Base-by-base conservation (phyloP, 2,329 filamentous ascomycete genomes). In the Neurospora crassa region DNA sequence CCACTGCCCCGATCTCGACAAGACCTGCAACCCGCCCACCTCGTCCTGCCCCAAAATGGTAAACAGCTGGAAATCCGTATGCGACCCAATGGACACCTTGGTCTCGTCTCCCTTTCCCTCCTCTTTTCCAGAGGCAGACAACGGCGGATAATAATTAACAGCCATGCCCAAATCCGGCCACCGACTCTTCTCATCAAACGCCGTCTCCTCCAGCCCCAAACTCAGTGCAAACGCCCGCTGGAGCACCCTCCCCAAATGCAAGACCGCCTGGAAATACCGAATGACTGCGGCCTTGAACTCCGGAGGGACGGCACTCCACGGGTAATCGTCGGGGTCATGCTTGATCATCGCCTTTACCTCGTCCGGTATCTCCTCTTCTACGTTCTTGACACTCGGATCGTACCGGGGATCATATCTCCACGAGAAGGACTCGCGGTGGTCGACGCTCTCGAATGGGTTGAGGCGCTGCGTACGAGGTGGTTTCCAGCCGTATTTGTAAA, bases 31-130 rank as follows among this genome's bases (percentile, higher is more conserved):
- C 0, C 82, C 84, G 5, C 81, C 81, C 20, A 78, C 74, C 2
- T 76, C 73, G 70, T 84, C 82, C 71, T 85, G 84, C 74, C 82
- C 80, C 2, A 86, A 78, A 5, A 85, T 79, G 1, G 83, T 86
- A 70, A 88, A 84, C 41, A 85, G 79, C 67, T 86, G 84, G 68
- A 86, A 84, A 75, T 87, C 86, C 0, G 85, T 88, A 74, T 86
- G 86, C 18, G 82, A 84, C 11, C 85, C 84, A 45, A 84, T 81
- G 5, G 83, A 82, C 80, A 40, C 78, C 77, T 1, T 76, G 70
- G 24, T 73, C 70, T 43, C 76, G 70, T 18, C 74, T 70, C 69
- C 78, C 76, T 40, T 12, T 74, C n/a, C 76, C 5, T 59, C 59
- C n/a, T 18, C 43, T 34, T n/a, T 11, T 67, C 2, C 37, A 40